These are phyloP conservation scores for Xylaria sp. DNA, from an alignment of 2,329 filamentous ascomycete species.

Conservation along the genomic window DNA sequence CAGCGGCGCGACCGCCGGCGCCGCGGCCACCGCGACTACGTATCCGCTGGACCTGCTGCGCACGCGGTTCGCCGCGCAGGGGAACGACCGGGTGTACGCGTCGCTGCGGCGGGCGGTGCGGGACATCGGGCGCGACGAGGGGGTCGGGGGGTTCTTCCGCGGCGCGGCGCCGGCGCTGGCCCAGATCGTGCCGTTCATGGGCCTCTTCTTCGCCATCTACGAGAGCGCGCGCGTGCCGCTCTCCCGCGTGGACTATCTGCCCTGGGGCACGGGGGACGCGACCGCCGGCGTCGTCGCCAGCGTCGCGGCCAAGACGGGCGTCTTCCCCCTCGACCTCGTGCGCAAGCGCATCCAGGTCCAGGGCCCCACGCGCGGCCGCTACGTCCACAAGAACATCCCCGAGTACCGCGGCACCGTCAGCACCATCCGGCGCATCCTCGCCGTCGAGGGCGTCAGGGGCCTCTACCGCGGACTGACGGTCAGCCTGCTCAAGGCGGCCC, in stretches of 20 bases:
- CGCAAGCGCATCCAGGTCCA: slow-evolving; percentile 94
- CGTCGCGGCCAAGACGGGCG: slow-evolving; percentile 80
- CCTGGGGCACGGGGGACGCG: slow-evolving; percentile 80
- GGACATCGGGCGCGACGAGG: slow-evolving; percentile 77
- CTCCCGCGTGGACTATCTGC: slow-evolving; percentile 55
- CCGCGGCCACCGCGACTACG: slow-evolving; percentile 77
- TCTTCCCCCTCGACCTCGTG: slow-evolving; percentile 92
- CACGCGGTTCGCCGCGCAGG: slow-evolving; percentile 96
- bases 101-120: slow-evolving; percentile 69
- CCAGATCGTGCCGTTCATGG: slow-evolving; percentile 96
- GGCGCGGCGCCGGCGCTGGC: slow-evolving; percentile 79
- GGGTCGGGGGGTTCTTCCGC: slow-evolving; percentile 79
- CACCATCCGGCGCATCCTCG: slow-evolving; percentile 70
- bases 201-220: slow-evolving; percentile 90
- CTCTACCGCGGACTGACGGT: slow-evolving; percentile 88
- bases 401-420: slow-evolving; percentile 71
- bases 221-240: slow-evolving; percentile 71
- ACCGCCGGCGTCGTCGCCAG: slow-evolving; percentile 80
- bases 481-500: slow-evolving; percentile 89
- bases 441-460: slow-evolving; percentile 74
- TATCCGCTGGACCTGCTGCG: slow-evolving; percentile 93
- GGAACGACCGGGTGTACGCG: slow-evolving; percentile 74
- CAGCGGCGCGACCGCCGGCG: slow-evolving; percentile 81
- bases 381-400: slow-evolving; percentile 87
- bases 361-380: slow-evolving; percentile 77